These are phyloP conservation scores for Melanogaster broomeanus DNA, from an alignment of 768 basidiomycete genomes.

Conservation along the genomic window DNA sequence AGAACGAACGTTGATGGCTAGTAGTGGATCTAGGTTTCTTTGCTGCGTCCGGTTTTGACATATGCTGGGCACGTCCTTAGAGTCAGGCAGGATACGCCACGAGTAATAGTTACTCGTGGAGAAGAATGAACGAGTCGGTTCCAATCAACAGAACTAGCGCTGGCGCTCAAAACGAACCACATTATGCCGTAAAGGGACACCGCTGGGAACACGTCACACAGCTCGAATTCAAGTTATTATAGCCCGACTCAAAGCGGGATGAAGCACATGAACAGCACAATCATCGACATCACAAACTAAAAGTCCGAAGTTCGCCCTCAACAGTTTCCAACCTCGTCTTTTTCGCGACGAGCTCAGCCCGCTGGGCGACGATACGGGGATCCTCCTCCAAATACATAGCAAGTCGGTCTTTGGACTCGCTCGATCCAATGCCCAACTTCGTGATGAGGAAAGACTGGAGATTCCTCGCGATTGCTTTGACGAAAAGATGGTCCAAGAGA, in stretches of 20 bases:
- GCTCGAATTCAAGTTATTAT: too few relatives aligned
- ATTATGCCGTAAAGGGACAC: neutral
- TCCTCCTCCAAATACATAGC: conserved; percentile 42
- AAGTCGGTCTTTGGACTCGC: conserved; percentile 34
- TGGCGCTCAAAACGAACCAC: neutral
- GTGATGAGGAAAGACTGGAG: conserved; percentile 35
- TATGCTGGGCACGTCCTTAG: neutral
- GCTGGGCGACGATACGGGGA: conserved; percentile 31
- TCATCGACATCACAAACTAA: conserved; percentile 17
- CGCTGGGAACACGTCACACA: neutral
- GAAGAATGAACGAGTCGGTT: neutral
- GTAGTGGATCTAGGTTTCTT: conserved; percentile 14
- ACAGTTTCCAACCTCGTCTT: conserved; percentile 39
- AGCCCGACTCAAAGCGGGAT: too few relatives aligned
- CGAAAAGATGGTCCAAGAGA: conserved; percentile 31
- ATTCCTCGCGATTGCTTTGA: conserved; percentile 31
- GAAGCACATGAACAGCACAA: too few relatives aligned
- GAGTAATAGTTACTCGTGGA: neutral
- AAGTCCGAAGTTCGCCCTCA: conserved; percentile 31
- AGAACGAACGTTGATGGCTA: conserved; percentile 37
- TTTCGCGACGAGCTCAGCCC: conserved; percentile 37
- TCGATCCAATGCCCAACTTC: conserved; percentile 38
- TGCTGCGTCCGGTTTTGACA: conserved; percentile 18
- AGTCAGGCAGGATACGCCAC: neutral
- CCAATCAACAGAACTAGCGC: too few relatives aligned